Base-by-base conservation (phyloP, 139 green algal species). In the Parachlorella kessleri region DNA sequence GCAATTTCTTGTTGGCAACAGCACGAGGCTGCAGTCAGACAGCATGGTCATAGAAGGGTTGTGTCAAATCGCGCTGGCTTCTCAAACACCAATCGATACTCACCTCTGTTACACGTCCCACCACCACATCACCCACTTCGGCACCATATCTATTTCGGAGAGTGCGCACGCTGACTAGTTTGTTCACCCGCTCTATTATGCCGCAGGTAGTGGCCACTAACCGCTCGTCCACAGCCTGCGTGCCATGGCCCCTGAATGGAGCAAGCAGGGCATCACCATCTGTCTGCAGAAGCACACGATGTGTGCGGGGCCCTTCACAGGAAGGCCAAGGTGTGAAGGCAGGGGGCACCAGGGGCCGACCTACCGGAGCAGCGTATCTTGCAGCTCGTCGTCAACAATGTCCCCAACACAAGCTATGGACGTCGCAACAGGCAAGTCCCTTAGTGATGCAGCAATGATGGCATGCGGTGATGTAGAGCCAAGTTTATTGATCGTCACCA, bases 61-160 rank as follows among this genome's bases (percentile, higher is more conserved):
- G n/a, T n/a, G n/a, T n/a, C n/a, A n/a, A n/a, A n/a, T n/a, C n/a
- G n/a, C n/a, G n/a, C n/a, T n/a, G n/a, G n/a, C n/a, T n/a, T n/a
- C n/a, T n/a, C n/a, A n/a, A n/a, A n/a, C n/a, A n/a, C n/a, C n/a
- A 59, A n/a, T n/a, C n/a, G n/a, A n/a, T n/a, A n/a, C n/a, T n/a
- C n/a, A 95, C 90, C 75, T 95, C 91, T 10, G 83, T 88, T 0
- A 98, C 89, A 7, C 94, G 78, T 2, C 93, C 93, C 37, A 98
- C 86, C 21, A 98, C 89, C 4, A 98, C 91, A 70, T 98, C 94
- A 9, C 94, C 94, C 37, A 93, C 73, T 75, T 94, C 89, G 21
- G 94, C 87, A 26, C 73, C 76, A 73, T 97, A 96, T 30, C 93
- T 89, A 79, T 59, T 66, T 4, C 53, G 55, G 5, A 79, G 5